Conservation (phyloP, 2,329 filamentous ascomycete genomes). For the Talaromyces sp. region DNA sequence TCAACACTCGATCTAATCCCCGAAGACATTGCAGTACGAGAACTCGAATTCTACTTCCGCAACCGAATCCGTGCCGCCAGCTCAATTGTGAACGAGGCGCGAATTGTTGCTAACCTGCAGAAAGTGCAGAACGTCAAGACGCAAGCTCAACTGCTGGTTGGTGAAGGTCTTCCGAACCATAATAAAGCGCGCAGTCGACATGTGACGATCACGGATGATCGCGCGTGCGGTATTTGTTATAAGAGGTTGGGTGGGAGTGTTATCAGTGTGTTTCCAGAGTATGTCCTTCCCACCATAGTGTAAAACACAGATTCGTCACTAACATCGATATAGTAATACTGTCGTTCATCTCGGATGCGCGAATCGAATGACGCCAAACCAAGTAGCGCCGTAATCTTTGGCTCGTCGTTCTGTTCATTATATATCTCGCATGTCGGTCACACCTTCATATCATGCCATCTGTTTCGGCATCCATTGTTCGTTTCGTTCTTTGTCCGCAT, state of each 20-base stretch:
- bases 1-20: conserved; percentile 87
- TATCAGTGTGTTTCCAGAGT: conserved; percentile 84
- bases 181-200: conserved; percentile 62
- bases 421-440: background rate
- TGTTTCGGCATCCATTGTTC: conserved; percentile 23
- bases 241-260: conserved; percentile 90
- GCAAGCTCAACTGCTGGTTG: conserved; percentile 71
- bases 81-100: conserved; percentile 73
- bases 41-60: conserved; percentile 87
- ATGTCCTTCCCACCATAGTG: conserved; percentile 38
- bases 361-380: conserved; percentile 38
- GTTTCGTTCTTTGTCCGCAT: conserved; percentile 19
- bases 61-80: conserved; percentile 86
- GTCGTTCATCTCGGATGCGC: conserved; percentile 82
- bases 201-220: conserved; percentile 81
- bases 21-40: conserved; percentile 69
- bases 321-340: conserved; percentile 40
- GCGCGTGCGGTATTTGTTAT: conserved; percentile 87
- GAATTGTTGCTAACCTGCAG: conserved; percentile 72
- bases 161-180: conserved; percentile 56
- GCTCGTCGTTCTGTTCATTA: background rate
- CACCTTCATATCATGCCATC: conserved; percentile 22
- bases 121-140: conserved; percentile 76
- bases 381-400: background rate
- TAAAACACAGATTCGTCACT: conserved; percentile 13